Percentiles rank a stretch among this genome's conserved stretches.
Evolutionary conservation across 1,284 basidiomycete species (phyloP).

Genomic region (Ganoderma meredithae): DNA sequence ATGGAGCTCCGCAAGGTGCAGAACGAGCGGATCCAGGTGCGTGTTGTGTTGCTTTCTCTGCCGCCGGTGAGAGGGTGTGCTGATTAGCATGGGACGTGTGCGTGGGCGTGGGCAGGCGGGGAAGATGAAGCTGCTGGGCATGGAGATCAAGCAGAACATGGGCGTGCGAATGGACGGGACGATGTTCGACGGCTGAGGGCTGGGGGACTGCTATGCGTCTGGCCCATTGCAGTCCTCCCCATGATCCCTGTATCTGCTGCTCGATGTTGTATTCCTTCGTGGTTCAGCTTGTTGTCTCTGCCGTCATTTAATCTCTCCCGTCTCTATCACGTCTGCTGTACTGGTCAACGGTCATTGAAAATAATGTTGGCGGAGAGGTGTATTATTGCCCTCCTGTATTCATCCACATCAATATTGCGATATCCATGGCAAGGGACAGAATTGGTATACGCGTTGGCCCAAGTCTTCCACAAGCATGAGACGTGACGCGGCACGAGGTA

Average conservation of each 20-base stretch:
- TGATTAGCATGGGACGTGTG: neutral
- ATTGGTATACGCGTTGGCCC: neutral
- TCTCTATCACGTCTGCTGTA: neutral
- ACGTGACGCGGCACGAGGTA: neutral
- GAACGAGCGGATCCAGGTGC: constrained; percentile 80
- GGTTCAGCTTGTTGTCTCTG: neutral
- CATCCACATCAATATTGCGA: neutral
- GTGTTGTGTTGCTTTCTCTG: constrained; percentile 16
- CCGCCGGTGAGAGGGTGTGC: neutral
- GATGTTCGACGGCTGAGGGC: constrained; percentile 52
- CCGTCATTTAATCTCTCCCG: neutral
- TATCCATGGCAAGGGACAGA: neutral
- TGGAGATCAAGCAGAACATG: constrained; percentile 82
- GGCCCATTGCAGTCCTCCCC: no score
- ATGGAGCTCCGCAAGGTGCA: constrained; percentile 83
- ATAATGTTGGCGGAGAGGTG: neutral
- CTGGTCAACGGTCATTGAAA: neutral
- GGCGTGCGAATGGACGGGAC: constrained; percentile 83
- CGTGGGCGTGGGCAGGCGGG: constrained; percentile 58
- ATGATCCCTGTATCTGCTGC: neutral
- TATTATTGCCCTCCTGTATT: neutral
- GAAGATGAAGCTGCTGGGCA: constrained; percentile 83
- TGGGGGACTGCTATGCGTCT: constrained; percentile 18
- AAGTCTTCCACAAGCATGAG: neutral
- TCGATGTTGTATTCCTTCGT: neutral